These are phyloP conservation scores for Hyphodiscus sp. DNA, from an alignment of 2,329 filamentous ascomycete species.

Conservation along the genomic window DNA sequence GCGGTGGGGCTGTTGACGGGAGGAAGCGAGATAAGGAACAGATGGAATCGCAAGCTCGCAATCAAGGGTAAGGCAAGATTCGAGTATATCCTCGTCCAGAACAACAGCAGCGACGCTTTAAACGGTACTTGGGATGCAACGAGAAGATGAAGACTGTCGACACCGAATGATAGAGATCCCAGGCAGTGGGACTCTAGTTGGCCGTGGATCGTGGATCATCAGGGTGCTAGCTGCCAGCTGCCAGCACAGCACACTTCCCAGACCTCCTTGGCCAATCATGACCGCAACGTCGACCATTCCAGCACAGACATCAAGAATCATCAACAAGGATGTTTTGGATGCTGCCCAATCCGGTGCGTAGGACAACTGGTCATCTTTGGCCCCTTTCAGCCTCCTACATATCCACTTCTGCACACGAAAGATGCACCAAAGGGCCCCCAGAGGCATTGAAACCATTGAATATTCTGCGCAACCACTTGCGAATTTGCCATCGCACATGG, in stretches of 20 bases:
- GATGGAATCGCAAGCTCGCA: neutral
- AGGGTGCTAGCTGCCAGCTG: neutral
- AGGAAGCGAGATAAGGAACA: neutral
- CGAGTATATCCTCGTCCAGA: no score
- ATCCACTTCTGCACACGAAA: conserved; percentile 3
- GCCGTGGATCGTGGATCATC: neutral
- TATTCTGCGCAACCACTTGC: neutral
- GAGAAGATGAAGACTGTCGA: no score
- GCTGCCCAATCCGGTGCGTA: conserved; percentile 4
- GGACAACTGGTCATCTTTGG: conserved; percentile 3
- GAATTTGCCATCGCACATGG: neutral
- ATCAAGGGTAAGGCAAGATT: no score
- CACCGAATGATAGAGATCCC: no score
- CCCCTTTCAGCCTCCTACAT: conserved; percentile 16
- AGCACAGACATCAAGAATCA: neutral
- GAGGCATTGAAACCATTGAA: conserved; percentile 3
- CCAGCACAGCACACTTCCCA: neutral
- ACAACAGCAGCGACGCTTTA: no score
- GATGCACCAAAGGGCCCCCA: conserved; percentile 3
- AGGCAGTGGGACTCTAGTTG: no score
- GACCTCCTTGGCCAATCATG: neutral
- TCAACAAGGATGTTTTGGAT: neutral
- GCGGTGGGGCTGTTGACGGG: neutral
- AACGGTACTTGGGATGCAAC: no score
- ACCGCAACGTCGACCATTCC: neutral